Base-by-base conservation (phyloP, 768 basidiomycete genomes). In the Gloeophyllum trabeum region DNA sequence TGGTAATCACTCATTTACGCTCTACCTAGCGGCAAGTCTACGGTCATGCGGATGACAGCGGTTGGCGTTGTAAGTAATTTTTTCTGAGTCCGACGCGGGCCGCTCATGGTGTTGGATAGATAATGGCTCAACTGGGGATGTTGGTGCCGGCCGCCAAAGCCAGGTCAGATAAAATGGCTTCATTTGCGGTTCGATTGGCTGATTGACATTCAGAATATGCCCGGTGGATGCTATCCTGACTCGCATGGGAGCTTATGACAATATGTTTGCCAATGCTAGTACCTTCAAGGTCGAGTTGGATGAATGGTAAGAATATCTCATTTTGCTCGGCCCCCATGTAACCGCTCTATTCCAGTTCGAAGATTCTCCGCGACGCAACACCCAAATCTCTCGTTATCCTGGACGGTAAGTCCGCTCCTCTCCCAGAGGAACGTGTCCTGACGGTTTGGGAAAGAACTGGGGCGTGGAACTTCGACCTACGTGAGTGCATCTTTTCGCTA, bases 201-300 rank as follows among this genome's bases (percentile, higher is more conserved):
- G 4, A 48, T 21, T 21, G 20, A 26, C 41, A 6, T 24, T 35
- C 36, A 91, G 90, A 25, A 56, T 99, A 37, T 84, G 81, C 46
- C 90, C 96, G 2, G 77, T 96, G 2, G 93, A 99, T 55, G 67
- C 81, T 10, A 96, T 99, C 48, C 73, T 90, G 45, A 97, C 96
- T 2, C 80, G 94, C 20, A 98, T 98, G 96, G 96, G 96, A 6
- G 96, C 96, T 2, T 96, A 97, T 56, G 94, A 98, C 54, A 92
- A 92, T 55, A 91, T 94, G 85, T 93, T 92, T 60, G 81, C 86
- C 2, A 81, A 89, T 51, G 76, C 91, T 1, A 91, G 89, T 61
- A 97, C 94, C 0, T 99, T 98, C 75, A 96, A 97, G 58, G 96
- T 99, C 18, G 96, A 99, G 57, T 67, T 99, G 43, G 96, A 98